Conservation (phyloP, 805 yeast genomes). For the Barnettozyma vustinii region DNA sequence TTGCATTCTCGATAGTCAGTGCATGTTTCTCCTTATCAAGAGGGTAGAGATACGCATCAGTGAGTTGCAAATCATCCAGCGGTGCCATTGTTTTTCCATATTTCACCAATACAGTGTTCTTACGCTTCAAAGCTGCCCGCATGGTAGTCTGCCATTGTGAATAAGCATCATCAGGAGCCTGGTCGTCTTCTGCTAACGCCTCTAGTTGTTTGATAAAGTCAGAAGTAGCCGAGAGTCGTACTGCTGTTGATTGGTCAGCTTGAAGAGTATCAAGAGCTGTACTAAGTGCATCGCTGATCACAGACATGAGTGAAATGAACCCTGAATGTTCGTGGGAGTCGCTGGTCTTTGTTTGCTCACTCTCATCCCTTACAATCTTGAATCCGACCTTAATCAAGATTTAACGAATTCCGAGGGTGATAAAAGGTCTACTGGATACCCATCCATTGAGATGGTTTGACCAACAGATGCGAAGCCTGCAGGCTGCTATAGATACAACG, state of each 20-base stretch:
- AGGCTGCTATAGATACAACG: too few relatives aligned
- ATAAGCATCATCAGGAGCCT: background rate
- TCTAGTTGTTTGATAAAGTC: constrained; percentile 3
- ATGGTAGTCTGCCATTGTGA: constrained; percentile 25
- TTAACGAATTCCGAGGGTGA: background rate
- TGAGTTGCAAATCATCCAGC: constrained; percentile 26
- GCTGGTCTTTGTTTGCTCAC: background rate
- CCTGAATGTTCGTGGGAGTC: background rate
- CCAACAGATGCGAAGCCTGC: too few relatives aligned
- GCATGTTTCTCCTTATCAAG: constrained; percentile 21
- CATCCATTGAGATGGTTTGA: too few relatives aligned
- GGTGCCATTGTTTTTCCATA: constrained; percentile 11
- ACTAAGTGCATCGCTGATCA: background rate
- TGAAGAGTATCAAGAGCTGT: background rate
- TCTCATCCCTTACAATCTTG: background rate
- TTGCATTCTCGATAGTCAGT: constrained; percentile 33
- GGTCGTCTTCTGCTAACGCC: constrained; percentile 1
- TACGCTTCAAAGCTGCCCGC: constrained; percentile 24
- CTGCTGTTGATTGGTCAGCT: background rate
- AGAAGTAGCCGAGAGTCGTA: constrained; percentile 3
- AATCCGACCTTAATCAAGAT: background rate
- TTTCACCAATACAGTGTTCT: constrained; percentile 25
- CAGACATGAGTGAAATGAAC: background rate
- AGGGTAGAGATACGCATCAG: constrained; percentile 30
- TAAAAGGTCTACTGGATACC: too few relatives aligned